Conservation (phyloP, 371 early-diverging fungal genomes). For the Mortierella polycephala region DNA sequence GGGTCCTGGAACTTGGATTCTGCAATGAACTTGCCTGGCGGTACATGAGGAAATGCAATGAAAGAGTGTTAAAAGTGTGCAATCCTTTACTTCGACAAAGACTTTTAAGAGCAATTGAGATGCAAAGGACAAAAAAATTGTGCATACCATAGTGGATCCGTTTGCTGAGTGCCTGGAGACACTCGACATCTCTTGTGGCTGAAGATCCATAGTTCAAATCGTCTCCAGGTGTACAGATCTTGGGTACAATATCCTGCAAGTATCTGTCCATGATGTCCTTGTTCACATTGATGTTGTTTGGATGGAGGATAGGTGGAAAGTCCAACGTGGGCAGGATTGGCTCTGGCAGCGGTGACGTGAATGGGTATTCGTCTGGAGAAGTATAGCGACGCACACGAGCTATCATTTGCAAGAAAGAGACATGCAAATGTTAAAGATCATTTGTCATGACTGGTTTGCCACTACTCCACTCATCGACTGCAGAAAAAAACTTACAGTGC, state of each 20-base stretch:
- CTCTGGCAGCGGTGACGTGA: constrained; percentile 82
- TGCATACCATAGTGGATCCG: constrained; percentile 92
- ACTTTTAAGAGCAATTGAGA: constrained; percentile 2
- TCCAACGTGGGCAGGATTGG: constrained; percentile 88
- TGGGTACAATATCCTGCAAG: constrained; percentile 75
- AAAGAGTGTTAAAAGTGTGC: not conserved
- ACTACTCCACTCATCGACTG: no score
- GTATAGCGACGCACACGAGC: constrained; percentile 87
- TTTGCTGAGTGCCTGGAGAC: constrained; percentile 89
- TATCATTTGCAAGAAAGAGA: constrained; percentile 31
- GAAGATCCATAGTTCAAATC: constrained; percentile 93
- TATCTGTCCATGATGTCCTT: constrained; percentile 82
- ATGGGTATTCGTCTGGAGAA: constrained; percentile 96
- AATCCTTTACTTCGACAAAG: not conserved
- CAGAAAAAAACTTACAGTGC: constrained; percentile 72
- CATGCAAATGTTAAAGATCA: constrained; percentile 1
- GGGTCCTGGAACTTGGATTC: constrained; percentile 95
- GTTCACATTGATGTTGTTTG: constrained; percentile 89
- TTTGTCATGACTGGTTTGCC: no score
- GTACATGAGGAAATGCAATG: not conserved
- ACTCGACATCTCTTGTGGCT: constrained; percentile 93
- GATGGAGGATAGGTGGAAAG: constrained; percentile 77
- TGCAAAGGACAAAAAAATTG: not conserved
- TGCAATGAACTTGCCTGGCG: constrained; percentile 91
- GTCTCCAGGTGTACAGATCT: constrained; percentile 71